Evolutionary conservation across 805 yeast species (phyloP).

Genomic region (Wickerhamiella occidentalis): DNA sequence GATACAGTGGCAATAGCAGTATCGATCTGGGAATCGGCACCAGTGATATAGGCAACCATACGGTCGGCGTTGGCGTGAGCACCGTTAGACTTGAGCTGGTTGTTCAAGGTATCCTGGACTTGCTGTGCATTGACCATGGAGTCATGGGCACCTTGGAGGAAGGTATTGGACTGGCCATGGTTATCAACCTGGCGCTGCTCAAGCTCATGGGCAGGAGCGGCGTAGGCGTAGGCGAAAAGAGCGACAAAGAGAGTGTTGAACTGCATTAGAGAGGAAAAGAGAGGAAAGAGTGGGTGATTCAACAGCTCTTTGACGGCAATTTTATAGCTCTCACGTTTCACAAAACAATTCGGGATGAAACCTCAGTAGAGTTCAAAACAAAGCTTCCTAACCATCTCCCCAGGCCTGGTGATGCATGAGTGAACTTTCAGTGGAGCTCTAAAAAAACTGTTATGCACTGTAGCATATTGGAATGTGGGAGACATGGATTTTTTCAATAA

Average conservation of each 20-base stretch:
- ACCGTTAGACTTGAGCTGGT: constrained; percentile 11
- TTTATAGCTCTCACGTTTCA: not conserved
- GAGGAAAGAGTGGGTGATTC: not conserved
- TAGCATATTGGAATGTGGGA: too few relatives aligned
- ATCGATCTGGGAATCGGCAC: constrained; percentile 27
- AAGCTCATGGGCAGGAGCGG: not conserved
- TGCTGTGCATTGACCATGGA: constrained; percentile 17
- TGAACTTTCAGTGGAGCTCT: too few relatives aligned
- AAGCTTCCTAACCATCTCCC: too few relatives aligned
- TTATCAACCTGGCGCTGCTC: constrained; percentile 2
- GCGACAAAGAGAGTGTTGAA: constrained; percentile 4
- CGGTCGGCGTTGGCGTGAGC: constrained; percentile 16
- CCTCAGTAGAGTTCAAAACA: not conserved
- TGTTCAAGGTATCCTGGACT: constrained; percentile 14
- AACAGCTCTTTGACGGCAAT: not conserved
- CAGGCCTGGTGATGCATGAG: too few relatives aligned
- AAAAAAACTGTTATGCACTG: too few relatives aligned
- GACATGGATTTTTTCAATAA: too few relatives aligned
- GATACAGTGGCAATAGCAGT: constrained; percentile 21
- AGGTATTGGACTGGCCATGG: constrained; percentile 10
- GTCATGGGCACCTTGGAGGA: constrained; percentile 6
- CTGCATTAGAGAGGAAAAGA: constrained; percentile 16
- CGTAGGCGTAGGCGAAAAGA: constrained; percentile 8
- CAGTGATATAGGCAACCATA: constrained; percentile 22
- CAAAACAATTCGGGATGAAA: not conserved